These are phyloP conservation scores for Abortiporus biennis DNA, from an alignment of 1,284 basidiomycete species.

Conservation along the genomic window DNA sequence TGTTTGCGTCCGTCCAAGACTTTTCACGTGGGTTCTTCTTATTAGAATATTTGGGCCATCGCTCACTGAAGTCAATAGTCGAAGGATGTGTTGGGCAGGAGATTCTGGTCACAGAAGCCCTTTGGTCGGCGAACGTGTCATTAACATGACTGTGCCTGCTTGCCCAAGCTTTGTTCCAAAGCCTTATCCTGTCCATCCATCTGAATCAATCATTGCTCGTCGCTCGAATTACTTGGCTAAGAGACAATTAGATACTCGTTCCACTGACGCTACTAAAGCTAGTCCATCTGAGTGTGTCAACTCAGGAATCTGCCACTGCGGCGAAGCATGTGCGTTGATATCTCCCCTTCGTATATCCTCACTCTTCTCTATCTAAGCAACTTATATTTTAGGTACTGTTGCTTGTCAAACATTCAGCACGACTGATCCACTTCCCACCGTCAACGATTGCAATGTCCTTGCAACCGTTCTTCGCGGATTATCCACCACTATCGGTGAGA, in stretches of 20 bases:
- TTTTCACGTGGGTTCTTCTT: too few relatives aligned
- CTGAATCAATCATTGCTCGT: neutral
- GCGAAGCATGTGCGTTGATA: neutral
- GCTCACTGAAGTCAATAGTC: too few relatives aligned
- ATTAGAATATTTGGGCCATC: too few relatives aligned
- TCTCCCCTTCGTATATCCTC: neutral
- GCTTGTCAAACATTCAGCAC: constrained; percentile 1
- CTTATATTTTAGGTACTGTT: constrained; percentile 1
- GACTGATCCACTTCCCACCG: neutral
- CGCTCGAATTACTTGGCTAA: neutral
- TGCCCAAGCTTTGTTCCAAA: constrained; percentile 3
- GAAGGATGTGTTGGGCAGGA: too few relatives aligned
- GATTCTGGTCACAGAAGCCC: constrained; percentile 1
- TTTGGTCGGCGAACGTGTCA: neutral
- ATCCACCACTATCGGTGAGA: constrained; percentile 1
- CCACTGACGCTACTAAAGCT: neutral
- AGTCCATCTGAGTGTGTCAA: constrained; percentile 5
- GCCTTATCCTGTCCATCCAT: neutral
- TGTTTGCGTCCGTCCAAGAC: too few relatives aligned
- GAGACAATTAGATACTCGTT: neutral
- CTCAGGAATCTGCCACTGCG: constrained; percentile 2
- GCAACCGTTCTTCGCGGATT: constrained; percentile 1
- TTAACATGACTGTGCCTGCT: constrained; percentile 4
- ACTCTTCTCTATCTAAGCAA: neutral
- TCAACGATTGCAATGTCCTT: constrained; percentile 1